A percentile compares a stretch with the other conserved stretches of the same genome.
These are phyloP conservation scores for Tolypocladium album DNA, from an alignment of 2,329 filamentous ascomycete species.

Conservation along the genomic window DNA sequence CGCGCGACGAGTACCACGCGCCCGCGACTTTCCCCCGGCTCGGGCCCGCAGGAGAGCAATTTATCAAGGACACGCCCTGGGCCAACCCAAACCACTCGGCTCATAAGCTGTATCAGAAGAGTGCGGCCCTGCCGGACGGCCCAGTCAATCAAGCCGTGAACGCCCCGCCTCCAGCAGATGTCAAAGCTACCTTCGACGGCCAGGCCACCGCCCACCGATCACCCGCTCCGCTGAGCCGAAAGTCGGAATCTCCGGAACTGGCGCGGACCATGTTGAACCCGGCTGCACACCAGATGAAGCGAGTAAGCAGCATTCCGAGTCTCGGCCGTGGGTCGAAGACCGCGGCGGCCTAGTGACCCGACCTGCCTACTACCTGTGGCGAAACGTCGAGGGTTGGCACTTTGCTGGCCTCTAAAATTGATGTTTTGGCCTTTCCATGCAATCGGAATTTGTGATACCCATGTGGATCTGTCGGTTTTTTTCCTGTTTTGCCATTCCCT, in stretches of 20 bases:
- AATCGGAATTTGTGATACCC: conserved; percentile 28
- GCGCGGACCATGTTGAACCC: conserved; percentile 24
- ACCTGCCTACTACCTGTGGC: background rate
- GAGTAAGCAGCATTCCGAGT: conserved; percentile 18
- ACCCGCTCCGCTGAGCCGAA: conserved; percentile 13
- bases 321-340: conserved; percentile 22
- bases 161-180: conserved; percentile 8
- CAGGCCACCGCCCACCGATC: conserved; percentile 14
- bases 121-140: conserved; percentile 13
- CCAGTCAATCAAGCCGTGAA: conserved; percentile 11
- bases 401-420: conserved; percentile 4
- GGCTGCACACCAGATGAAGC: conserved; percentile 20
- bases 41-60: conserved; percentile 69
- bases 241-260: conserved; percentile 34
- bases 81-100: conserved; percentile 78
- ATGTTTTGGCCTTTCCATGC: conserved; percentile 9
- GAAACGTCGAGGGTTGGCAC: background rate
- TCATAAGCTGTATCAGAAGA: conserved; percentile 40
- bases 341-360: conserved; percentile 17
- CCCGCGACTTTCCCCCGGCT: conserved; percentile 36
- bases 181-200: conserved; percentile 13
- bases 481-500: background rate
- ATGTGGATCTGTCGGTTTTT: conserved; percentile 13
- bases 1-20: conserved; percentile 30
- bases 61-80: conserved; percentile 84